Evolutionary conservation across 192 early-diverging fungal genomes (phyloP).

Genomic region (Coemansia sp.): DNA sequence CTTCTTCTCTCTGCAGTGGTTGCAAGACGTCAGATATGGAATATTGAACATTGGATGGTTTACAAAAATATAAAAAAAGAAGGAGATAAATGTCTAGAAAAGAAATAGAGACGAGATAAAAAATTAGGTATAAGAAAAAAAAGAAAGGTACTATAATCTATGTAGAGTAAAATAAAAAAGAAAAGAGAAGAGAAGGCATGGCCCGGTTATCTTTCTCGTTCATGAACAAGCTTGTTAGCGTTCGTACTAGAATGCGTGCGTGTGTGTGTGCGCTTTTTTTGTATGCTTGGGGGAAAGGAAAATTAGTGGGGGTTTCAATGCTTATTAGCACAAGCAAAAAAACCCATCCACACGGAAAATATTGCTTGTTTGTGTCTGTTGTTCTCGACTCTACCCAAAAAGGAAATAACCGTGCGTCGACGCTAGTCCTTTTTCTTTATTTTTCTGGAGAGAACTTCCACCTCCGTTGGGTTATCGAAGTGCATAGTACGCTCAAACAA

Average conservation of each 20-base stretch:
- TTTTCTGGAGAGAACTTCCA: background rate
- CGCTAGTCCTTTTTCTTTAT: background rate
- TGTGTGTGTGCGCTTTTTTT: too few relatives aligned
- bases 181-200: too few relatives aligned
- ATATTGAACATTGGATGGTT: slow-evolving; percentile 28
- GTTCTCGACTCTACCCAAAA: background rate
- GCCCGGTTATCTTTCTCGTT: too few relatives aligned
- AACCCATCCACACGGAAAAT: too few relatives aligned
- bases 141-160: too few relatives aligned
- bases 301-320: too few relatives aligned
- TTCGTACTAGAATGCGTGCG: too few relatives aligned
- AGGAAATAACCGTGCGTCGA: background rate
- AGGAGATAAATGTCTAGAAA: background rate
- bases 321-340: too few relatives aligned
- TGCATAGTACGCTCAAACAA: background rate
- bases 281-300: too few relatives aligned
- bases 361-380: too few relatives aligned
- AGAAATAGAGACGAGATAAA: background rate
- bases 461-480: background rate
- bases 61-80: background rate
- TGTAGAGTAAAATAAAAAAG: background rate
- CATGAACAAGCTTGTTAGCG: too few relatives aligned
- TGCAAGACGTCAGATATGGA: slow-evolving; percentile 48
- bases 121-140: background rate
- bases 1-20: slow-evolving; percentile 56